phyloP scores from a whole-genome alignment of 805 yeast genomes.

The Candida yuanshanica region DNA sequence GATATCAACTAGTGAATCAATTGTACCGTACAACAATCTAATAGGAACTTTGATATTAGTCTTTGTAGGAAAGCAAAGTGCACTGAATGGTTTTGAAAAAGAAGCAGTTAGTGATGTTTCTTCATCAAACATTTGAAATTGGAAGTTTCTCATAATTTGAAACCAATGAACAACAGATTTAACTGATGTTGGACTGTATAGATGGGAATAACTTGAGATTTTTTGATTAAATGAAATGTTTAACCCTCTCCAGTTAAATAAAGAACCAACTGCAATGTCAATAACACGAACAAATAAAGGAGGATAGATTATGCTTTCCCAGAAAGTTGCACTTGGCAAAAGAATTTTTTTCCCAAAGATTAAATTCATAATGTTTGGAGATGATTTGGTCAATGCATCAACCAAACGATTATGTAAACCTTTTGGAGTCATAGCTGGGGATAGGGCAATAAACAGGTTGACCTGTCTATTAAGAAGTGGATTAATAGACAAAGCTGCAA shows the following conservation, averaged over 20 bases:
- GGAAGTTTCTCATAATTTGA: slow-evolving; percentile 71
- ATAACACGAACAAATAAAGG: slow-evolving; percentile 67
- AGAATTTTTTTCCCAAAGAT: slow-evolving; percentile 72
- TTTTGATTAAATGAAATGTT: slow-evolving; percentile 76
- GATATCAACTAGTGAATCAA: slow-evolving; percentile 84
- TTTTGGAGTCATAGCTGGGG: slow-evolving; percentile 92
- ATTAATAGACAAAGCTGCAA: slow-evolving; percentile 74
- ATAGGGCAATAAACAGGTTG: slow-evolving; percentile 65
- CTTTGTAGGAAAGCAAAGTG: slow-evolving; percentile 47
- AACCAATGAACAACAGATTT: slow-evolving; percentile 96
- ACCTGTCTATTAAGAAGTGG: slow-evolving; percentile 55
- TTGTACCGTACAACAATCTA: slow-evolving; percentile 69
- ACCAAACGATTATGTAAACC: slow-evolving; percentile 74
- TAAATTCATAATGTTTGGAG: slow-evolving; percentile 68
- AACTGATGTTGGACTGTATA: slow-evolving; percentile 88
- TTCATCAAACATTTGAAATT: slow-evolving; percentile 47
- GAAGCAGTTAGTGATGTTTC: slow-evolving; percentile 31
- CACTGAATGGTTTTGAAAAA: slow-evolving; percentile 29
- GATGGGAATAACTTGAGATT: slow-evolving; percentile 72
- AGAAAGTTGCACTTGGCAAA: slow-evolving; percentile 66
- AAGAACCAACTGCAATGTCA: slow-evolving; percentile 57
- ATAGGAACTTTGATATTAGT: slow-evolving; percentile 68
- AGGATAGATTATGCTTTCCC: slow-evolving; percentile 76
- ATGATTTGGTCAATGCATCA: slow-evolving; percentile 60
- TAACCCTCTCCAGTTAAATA: slow-evolving; percentile 74